Evolutionary conservation across 1,284 basidiomycete species (phyloP).

Genomic region (Schizophyllum commune): DNA sequence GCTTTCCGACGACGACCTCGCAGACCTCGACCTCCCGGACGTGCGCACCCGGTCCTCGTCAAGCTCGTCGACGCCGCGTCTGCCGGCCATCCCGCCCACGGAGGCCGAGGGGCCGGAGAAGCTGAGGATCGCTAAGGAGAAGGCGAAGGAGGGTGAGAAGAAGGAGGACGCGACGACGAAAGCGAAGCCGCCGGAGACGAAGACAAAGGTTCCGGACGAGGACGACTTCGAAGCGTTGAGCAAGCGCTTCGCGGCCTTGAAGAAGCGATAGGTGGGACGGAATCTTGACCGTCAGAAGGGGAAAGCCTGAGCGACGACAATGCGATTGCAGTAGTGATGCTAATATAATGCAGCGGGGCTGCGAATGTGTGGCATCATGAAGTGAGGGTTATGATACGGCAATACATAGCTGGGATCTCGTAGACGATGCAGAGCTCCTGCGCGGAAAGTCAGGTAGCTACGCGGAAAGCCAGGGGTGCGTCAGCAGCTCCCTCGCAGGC

Average conservation of each 20-base stretch:
- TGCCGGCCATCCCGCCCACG: slow-evolving; percentile 40
- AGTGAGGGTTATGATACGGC: no score
- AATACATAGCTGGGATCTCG: no score
- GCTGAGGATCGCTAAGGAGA: neutral
- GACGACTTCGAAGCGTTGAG: slow-evolving; percentile 69
- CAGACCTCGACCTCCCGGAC: neutral
- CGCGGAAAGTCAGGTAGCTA: no score
- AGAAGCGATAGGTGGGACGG: slow-evolving; percentile 49
- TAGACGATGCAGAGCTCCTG: no score
- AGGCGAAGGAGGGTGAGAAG: slow-evolving; percentile 12
- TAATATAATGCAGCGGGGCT: no score
- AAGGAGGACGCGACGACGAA: slow-evolving; percentile 13
- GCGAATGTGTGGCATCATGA: no score
- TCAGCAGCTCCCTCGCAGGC: neutral
- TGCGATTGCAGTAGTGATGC: no score
- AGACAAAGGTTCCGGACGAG: slow-evolving; percentile 28
- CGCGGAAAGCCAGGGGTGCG: neutral
- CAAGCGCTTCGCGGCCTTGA: slow-evolving; percentile 72
- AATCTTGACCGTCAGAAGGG: neutral
- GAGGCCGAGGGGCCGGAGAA: slow-evolving; percentile 24
- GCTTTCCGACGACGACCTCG: neutral
- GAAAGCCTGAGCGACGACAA: no score
- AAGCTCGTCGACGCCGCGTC: slow-evolving; percentile 18
- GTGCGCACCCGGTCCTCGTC: neutral
- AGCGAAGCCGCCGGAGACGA: slow-evolving; percentile 12